These are phyloP conservation scores for Mortierella polycephala DNA, from an alignment of 371 early-diverging fungal genomes.

Conservation along the genomic window DNA sequence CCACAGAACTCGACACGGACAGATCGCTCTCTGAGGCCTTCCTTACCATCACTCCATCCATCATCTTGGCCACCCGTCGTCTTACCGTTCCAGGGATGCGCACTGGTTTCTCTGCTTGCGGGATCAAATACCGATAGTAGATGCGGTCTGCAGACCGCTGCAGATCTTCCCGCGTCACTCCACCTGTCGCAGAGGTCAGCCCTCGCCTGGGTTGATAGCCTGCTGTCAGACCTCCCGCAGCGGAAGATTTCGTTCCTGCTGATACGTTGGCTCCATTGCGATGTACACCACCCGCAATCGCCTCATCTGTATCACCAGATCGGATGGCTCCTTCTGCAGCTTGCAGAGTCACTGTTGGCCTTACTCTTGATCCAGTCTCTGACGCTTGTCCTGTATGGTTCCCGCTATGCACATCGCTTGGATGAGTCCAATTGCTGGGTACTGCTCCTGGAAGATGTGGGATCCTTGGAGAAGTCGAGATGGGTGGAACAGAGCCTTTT, in stretches of 20 bases:
- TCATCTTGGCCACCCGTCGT: slow-evolving; percentile 24
- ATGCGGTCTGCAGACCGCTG: slow-evolving; percentile 69
- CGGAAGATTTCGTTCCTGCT: not conserved
- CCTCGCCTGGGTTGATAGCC: no score
- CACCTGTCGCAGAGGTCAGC: slow-evolving; percentile 7
- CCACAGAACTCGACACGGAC: not conserved
- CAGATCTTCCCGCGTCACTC: slow-evolving; percentile 64
- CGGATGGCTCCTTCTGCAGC: not conserved
- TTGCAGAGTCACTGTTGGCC: not conserved
- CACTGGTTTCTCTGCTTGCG: slow-evolving; percentile 60
- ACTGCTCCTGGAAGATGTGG: slow-evolving; percentile 2
- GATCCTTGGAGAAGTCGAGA: not conserved
- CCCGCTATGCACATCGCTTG: not conserved
- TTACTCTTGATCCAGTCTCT: no score
- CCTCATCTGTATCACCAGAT: not conserved
- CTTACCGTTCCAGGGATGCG: slow-evolving; percentile 33
- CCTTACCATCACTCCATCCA: slow-evolving; percentile 28
- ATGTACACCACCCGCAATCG: not conserved
- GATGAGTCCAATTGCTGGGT: not conserved
- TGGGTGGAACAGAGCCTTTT: slow-evolving; percentile 2
- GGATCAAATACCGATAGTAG: slow-evolving; percentile 64
- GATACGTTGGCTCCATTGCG: not conserved
- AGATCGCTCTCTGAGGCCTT: not conserved
- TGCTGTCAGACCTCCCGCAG: not conserved
- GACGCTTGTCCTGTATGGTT: not conserved